Percentiles rank a stretch among this genome's conserved stretches.
These are phyloP conservation scores for Gillenia trifoliata DNA, from an alignment of 306 rosid species.

Conservation along the genomic window DNA sequence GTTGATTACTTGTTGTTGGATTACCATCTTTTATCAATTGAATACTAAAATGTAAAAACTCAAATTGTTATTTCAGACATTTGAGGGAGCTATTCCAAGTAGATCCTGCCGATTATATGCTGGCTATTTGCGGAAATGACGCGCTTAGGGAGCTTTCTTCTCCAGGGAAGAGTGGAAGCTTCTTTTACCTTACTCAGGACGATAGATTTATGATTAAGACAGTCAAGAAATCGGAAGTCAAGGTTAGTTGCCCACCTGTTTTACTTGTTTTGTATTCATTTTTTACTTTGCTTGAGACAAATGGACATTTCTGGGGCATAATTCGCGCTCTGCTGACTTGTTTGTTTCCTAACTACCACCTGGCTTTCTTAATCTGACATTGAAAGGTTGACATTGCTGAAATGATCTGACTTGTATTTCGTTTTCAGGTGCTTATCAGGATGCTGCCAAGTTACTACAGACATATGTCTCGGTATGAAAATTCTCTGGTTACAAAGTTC, in stretches of 20 bases:
- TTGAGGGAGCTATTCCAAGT: conserved; percentile 80
- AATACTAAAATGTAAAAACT: neutral
- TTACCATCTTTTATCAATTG: neutral
- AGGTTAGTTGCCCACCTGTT: conserved; percentile 50
- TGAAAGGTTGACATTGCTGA: neutral
- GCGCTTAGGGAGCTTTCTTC: conserved; percentile 95
- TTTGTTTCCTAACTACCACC: neutral
- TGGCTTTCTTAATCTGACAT: neutral
- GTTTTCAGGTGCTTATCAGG: conserved; percentile 78
- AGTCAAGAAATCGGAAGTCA: conserved; percentile 94
- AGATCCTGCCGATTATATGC: conserved; percentile 95
- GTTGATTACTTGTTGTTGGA: neutral
- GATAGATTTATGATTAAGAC: conserved; percentile 95
- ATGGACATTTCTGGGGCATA: neutral
- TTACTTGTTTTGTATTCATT: conserved; percentile 6
- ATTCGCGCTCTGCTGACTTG: neutral
- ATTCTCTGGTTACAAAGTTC: conserved; percentile 89
- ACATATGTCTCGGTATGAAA: conserved; percentile 62
- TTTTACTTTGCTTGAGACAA: neutral
- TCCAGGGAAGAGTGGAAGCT: conserved; percentile 95
- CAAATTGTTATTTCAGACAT: conserved; percentile 44
- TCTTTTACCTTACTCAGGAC: conserved; percentile 89
- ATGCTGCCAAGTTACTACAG: conserved; percentile 83
- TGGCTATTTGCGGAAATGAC: conserved; percentile 85
- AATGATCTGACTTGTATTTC: conserved; percentile 4